Percentiles rank a stretch among this genome's conserved stretches.
These are phyloP conservation scores for Metarhizium album DNA, from an alignment of 2,329 filamentous ascomycete genomes.

Conservation along the genomic window DNA sequence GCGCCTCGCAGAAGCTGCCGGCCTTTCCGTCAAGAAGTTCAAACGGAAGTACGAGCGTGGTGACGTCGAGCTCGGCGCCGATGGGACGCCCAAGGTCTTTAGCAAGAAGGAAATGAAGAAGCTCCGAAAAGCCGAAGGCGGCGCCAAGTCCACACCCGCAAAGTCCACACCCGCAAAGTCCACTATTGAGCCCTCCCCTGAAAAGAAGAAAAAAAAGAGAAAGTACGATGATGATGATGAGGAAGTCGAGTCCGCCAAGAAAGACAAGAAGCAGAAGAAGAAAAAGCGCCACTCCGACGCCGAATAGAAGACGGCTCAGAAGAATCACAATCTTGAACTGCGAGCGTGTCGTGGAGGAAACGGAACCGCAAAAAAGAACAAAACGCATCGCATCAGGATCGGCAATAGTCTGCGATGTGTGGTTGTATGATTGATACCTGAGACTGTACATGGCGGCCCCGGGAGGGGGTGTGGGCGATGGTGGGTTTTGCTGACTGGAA, in stretches of 20 bases:
- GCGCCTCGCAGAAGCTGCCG: constrained; percentile 52
- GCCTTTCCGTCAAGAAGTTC: constrained; percentile 65
- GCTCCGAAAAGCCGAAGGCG: constrained; percentile 49
- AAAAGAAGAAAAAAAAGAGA: constrained; percentile 63
- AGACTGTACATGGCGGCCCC: constrained; percentile 7
- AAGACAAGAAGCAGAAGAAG: constrained; percentile 45
- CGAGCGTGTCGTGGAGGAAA: neutral
- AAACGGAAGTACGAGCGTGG: constrained; percentile 68
- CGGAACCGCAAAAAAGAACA: neutral
- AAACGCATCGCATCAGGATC: constrained; percentile 3
- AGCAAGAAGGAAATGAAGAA: constrained; percentile 74
- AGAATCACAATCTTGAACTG: neutral
- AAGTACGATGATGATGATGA: constrained; percentile 59
- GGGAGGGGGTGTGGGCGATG: too few relatives aligned
- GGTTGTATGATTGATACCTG: constrained; percentile 21
- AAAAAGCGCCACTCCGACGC: constrained; percentile 30
- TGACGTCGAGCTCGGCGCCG: constrained; percentile 54
- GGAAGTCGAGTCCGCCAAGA: constrained; percentile 48
- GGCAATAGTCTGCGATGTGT: constrained; percentile 11
- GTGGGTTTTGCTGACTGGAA: constrained; percentile 4
- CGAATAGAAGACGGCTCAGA: constrained; percentile 6
- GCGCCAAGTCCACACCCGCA: constrained; percentile 30
- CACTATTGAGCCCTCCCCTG: constrained; percentile 15
- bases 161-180: constrained; percentile 26
- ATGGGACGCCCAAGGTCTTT: constrained; percentile 55